Base-by-base conservation (phyloP, 176 grass and related monocot species). In the Echinochloa phyllopogon region DNA sequence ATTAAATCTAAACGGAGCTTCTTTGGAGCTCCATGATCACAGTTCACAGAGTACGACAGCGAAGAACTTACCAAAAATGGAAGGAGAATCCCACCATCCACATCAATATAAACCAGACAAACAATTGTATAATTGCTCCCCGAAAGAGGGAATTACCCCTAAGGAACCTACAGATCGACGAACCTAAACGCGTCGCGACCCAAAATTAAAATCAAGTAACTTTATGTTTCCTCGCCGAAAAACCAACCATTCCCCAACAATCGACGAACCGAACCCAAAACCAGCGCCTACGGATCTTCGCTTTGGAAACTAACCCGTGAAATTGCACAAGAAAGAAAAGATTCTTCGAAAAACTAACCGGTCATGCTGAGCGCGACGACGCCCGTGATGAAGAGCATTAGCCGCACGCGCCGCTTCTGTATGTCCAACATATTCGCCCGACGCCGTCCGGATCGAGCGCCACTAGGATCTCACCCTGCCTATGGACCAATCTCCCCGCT, bases 291-390 rank as follows among this genome's bases (percentile, higher is more conserved):
- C 24, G 10, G 72, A 45, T 38, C 38, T 42, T 63, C 5, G 0
- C 68, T 67, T 14, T 55, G 14, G 11, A 82, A 69, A 80, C 57
- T 53, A 82, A 61, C 42, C 36, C 2, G 49, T 15, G 40, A 16
- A 42, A 83, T 16, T 50, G 41, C 18, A 11, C 25, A 59, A 9
- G 23, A 24, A 39, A 39, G 24, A 7, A 52, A 37, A 73, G 52
- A 65, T 47, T 59, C 23, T 29, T 33, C 29, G 64, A 80, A 78
- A 87, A 76, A 49, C 76, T 52, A 61, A 94, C 94, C 94, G 50
- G 97, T 94, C 94, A 99, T 99, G 90, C 94, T 92, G 81, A 99
- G 97, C 69, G 81, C 90, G 76, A 99, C 72, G 64, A 99, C 62
- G 81, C 77, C 86, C 5, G 14, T 64, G 71, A 91, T 65, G 74